Evolutionary conservation across 169 alveolate genomes (phyloP), one percentile per base, ranked within the genome.

Genomic region (Cryptosporidium sp.): DNA sequence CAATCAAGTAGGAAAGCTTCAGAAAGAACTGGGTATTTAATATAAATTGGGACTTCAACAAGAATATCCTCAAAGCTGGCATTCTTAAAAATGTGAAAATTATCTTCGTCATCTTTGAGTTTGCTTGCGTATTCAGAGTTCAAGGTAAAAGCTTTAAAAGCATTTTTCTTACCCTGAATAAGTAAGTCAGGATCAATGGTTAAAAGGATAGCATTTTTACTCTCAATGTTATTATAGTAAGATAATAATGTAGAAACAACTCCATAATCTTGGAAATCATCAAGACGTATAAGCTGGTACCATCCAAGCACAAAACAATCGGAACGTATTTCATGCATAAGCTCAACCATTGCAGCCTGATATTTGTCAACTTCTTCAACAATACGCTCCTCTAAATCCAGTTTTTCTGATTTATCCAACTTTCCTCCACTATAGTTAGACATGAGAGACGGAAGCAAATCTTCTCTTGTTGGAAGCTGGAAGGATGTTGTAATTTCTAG

Each of bases 301-400:
- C 97, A 94, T 4, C 97, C 97, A 23, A 94, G 93, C n/a, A 96
- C 94, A 75, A 94, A 94, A 85, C 97, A 94, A 80, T 94, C 97
- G 53, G 94, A 95, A 48, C 92, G 93, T 26, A 94, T 92, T 85
- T 94, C 97, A 58, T 94, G 97, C 91, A 94, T 92, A 42, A 94
- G 91, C 56, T 94, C 97, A 9, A 94, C 86, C 97, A 94, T 94
- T 61, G 93, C 86, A 72, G 92, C 94, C 70, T 94, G 97, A 65
- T 94, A 94, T 85, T 93, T 93, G 26, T 93, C 96, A 33, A 93
- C 87, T 86, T 94, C 97, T 29, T 94, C 97, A 68, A 91, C 95
- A 14, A 95, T 91, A 61, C 91, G 80, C 69, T 94, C 97, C 86
- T 94, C 97, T 51, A 94, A 60, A 65, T 94, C 97, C 37, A 80